phyloP scores from a whole-genome alignment of 768 basidiomycete genomes.

The Kwoniella mangroviensis region DNA sequence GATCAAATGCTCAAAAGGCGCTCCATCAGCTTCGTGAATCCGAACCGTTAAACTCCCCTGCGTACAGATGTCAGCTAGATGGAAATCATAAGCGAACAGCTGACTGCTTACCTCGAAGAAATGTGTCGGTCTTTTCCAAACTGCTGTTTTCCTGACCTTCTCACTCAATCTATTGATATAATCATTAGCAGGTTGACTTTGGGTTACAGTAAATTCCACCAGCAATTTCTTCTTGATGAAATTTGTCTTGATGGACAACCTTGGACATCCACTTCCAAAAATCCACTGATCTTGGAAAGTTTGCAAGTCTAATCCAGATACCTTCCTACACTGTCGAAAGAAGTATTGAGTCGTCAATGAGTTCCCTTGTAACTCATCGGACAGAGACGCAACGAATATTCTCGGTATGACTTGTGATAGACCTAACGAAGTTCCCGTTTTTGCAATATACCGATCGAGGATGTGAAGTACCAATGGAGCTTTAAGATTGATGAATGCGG shows the following conservation, averaged over 20 bases:
- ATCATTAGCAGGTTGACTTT: constrained; percentile 78
- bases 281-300: constrained; percentile 99
- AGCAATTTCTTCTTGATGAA: constrained; percentile 99
- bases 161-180: constrained; percentile 66
- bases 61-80: constrained; percentile 2
- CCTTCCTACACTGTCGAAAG: constrained; percentile 87
- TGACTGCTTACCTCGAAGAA: constrained; percentile 75
- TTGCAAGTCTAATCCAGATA: constrained; percentile 73
- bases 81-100: background rate
- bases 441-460: constrained; percentile 87
- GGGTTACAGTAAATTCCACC: constrained; percentile 92
- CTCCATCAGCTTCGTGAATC: constrained; percentile 98
- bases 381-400: constrained; percentile 89
- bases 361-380: constrained; percentile 81
- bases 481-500: constrained; percentile 93
- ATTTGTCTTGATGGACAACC: constrained; percentile 82
- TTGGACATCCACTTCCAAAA: constrained; percentile 93
- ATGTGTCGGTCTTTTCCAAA: constrained; percentile 66
- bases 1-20: constrained; percentile 96
- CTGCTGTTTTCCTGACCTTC: constrained; percentile 30
- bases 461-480: constrained; percentile 95
- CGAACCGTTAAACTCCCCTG: constrained; percentile 98
- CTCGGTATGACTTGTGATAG: constrained; percentile 93
- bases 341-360: constrained; percentile 87
- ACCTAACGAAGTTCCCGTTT: constrained; percentile 92